These are phyloP conservation scores for Passiflora organensis DNA, from an alignment of 345 rosid genomes.

Conservation along the genomic window DNA sequence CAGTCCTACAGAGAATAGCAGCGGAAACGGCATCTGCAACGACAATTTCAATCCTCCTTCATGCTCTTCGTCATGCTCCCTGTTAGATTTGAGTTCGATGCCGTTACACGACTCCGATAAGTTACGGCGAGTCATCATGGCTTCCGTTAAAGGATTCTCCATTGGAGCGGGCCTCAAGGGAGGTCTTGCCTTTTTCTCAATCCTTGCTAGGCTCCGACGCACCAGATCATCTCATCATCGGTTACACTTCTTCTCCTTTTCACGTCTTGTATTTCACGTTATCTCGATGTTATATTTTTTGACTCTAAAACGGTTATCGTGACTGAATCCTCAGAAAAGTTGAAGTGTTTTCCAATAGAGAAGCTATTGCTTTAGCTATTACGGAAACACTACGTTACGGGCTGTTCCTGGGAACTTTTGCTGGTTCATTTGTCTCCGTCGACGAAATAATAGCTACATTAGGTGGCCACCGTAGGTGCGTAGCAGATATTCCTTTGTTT, in stretches of 20 bases:
- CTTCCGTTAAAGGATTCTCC: slow-evolving; percentile 76
- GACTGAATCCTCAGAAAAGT: slow-evolving; percentile 40
- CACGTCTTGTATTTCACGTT: neutral
- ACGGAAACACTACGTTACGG: slow-evolving; percentile 92
- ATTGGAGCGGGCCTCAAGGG: slow-evolving; percentile 96
- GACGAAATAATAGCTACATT: slow-evolving; percentile 70
- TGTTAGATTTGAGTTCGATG: slow-evolving; percentile 21
- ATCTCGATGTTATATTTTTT: neutral
- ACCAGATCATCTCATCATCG: slow-evolving; percentile 38
- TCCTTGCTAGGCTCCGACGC: slow-evolving; percentile 64
- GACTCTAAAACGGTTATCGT: slow-evolving; percentile 2
- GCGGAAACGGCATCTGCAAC: slow-evolving; percentile 19
- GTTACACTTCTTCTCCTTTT: slow-evolving; percentile 17
- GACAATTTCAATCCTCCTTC: slow-evolving; percentile 26
- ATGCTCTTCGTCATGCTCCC: slow-evolving; percentile 25
- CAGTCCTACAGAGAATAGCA: slow-evolving; percentile 25
- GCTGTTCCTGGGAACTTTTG: slow-evolving; percentile 79
- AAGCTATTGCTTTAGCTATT: slow-evolving; percentile 58
- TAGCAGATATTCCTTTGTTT: slow-evolving; percentile 18
- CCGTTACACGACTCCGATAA: slow-evolving; percentile 53
- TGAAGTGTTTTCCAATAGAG: slow-evolving; percentile 52
- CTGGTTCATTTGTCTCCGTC: slow-evolving; percentile 79
- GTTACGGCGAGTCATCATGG: slow-evolving; percentile 55
- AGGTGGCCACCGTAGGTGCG: slow-evolving; percentile 68
- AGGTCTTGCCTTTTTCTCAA: slow-evolving; percentile 75